Percentiles rank a stretch among this genome's conserved stretches.
Conservation (phyloP, 345 rosid species). For the Turritis glabra region DNA sequence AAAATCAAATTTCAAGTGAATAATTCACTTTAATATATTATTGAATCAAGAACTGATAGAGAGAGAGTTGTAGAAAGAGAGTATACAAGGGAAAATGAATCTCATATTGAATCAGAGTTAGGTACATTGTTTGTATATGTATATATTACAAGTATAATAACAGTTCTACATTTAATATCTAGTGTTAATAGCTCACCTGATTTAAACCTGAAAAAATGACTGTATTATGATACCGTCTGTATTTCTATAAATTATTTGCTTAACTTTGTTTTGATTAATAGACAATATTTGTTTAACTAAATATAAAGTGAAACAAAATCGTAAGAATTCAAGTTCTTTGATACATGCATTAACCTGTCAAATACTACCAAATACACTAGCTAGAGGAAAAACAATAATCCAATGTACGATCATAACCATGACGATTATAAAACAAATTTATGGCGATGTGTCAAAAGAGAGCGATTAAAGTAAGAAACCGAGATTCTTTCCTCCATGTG, state of each 20-base stretch:
- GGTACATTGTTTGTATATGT: not conserved
- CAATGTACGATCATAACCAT: not conserved
- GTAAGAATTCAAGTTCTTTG: too few relatives aligned
- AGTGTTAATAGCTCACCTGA: too few relatives aligned
- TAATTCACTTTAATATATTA: not conserved
- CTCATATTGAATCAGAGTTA: not conserved
- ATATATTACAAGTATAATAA: too few relatives aligned
- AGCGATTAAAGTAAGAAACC: not conserved
- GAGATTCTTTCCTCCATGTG: slow-evolving; percentile 33
- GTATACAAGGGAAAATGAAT: not conserved
- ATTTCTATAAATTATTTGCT: too few relatives aligned
- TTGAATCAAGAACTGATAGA: not conserved
- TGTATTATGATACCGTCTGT: too few relatives aligned
- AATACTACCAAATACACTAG: not conserved
- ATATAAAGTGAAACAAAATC: too few relatives aligned
- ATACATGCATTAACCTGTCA: too few relatives aligned
- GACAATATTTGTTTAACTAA: too few relatives aligned
- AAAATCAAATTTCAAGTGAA: not conserved
- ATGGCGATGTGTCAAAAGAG: not conserved
- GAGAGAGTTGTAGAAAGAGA: too few relatives aligned
- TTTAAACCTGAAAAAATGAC: too few relatives aligned
- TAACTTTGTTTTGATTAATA: too few relatives aligned
- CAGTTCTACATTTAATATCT: too few relatives aligned
- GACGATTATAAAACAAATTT: not conserved
- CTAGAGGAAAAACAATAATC: not conserved